These are phyloP conservation scores for Sclerotinia subarctica DNA, from an alignment of 2,329 filamentous ascomycete genomes.

Conservation along the genomic window DNA sequence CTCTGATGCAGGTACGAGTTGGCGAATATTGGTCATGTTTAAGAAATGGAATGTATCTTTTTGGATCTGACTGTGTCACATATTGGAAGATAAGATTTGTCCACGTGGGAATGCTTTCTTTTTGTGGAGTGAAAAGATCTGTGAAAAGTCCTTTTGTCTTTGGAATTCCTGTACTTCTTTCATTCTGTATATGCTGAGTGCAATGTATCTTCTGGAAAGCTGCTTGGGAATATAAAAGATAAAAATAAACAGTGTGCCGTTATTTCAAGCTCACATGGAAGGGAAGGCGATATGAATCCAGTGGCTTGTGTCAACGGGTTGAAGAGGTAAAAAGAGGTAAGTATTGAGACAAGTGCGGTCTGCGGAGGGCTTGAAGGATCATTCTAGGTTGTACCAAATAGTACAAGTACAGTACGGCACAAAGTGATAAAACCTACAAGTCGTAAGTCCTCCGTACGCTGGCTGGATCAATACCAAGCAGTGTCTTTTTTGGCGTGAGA, in stretches of 20 bases:
- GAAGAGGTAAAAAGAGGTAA: not conserved
- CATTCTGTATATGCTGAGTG: not conserved
- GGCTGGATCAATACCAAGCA: not conserved
- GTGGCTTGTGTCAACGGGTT: not conserved
- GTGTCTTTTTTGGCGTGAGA: not conserved
- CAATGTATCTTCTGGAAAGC: not conserved
- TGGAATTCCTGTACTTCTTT: not conserved
- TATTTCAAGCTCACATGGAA: not conserved
- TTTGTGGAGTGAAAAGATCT: not conserved
- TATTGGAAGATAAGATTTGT: not conserved
- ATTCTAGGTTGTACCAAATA: not conserved
- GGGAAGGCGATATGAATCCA: not conserved
- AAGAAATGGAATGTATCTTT: not conserved
- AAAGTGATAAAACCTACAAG: not conserved
- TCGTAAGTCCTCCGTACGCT: not conserved
- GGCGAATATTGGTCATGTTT: slow-evolving; percentile 10
- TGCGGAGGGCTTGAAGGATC: slow-evolving; percentile 2
- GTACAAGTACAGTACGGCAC: not conserved
- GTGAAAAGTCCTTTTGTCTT: not conserved
- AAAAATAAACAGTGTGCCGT: not conserved
- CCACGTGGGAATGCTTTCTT: slow-evolving; percentile 6
- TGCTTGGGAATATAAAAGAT: not conserved
- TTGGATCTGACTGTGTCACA: not conserved
- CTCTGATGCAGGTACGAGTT: slow-evolving; percentile 4
- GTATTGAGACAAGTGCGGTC: not conserved